phyloP scores from a whole-genome alignment of 257 asterid genomes.

The Verbena officinalis region DNA sequence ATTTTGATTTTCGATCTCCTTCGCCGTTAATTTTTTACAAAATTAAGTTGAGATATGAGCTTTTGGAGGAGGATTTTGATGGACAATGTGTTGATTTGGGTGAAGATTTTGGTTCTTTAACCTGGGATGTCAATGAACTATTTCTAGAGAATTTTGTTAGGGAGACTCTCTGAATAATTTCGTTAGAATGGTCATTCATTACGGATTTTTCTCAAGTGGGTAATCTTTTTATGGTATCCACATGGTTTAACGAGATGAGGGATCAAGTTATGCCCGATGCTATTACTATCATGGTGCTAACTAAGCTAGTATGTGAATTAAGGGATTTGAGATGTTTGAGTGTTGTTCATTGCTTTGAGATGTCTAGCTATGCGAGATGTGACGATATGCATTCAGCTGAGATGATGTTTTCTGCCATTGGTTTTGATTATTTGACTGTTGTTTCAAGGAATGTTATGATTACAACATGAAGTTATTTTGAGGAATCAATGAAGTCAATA shows the following conservation, averaged over 20 bases:
- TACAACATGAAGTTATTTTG: conserved; percentile 49
- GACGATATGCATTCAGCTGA: conserved; percentile 42
- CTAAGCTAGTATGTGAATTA: conserved; percentile 47
- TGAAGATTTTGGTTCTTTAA: conserved; percentile 32
- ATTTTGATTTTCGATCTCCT: conserved; percentile 44
- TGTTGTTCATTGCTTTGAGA: conserved; percentile 59
- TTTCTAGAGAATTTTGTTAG: too few relatives aligned
- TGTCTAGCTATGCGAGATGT: conserved; percentile 52
- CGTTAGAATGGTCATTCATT: conserved; percentile 25
- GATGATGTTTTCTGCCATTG: conserved; percentile 45
- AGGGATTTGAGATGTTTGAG: conserved; percentile 39
- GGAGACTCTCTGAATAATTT: too few relatives aligned
- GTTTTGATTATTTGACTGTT: conserved; percentile 34
- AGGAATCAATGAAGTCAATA: conserved; percentile 47
- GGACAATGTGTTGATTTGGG: too few relatives aligned
- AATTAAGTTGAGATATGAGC: conserved; percentile 13
- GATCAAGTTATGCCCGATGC: conserved; percentile 40
- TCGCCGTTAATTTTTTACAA: conserved; percentile 44
- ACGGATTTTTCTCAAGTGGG: conserved; percentile 52
- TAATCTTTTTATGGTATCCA: conserved; percentile 34
- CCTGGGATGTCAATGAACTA: conserved; percentile 51
- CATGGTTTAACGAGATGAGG: conserved; percentile 49
- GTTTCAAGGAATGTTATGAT: conserved; percentile 79
- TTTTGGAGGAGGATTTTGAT: conserved; percentile 29
- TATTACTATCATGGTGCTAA: conserved; percentile 48